A percentile compares a stretch with the other conserved stretches of the same genome.
These are phyloP conservation scores for Macadamia tetraphylla DNA, from an alignment of 164 flowering plant genomes.

Conservation along the genomic window DNA sequence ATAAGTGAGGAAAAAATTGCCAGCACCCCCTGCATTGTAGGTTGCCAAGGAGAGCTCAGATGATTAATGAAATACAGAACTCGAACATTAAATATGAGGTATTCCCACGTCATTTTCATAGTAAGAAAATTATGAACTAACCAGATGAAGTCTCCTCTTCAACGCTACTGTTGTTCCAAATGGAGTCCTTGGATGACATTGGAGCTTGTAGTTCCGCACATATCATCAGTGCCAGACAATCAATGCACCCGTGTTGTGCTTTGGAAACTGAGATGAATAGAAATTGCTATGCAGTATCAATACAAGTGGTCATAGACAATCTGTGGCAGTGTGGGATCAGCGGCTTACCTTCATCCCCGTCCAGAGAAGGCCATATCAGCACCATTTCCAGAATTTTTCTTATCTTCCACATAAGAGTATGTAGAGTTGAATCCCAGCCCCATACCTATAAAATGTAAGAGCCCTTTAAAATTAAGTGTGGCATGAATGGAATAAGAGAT, in stretches of 20 bases:
- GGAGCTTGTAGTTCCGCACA: conserved; percentile 63
- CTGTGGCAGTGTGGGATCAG: background rate
- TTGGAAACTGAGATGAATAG: conserved; percentile 51
- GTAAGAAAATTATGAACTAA: conserved; percentile 8
- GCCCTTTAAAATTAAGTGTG: background rate
- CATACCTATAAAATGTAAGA: conserved; percentile 32
- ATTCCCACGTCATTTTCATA: background rate
- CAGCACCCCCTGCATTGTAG: conserved; percentile 33
- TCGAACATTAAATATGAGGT: background rate
- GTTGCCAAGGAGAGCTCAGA: background rate
- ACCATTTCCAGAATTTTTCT: conserved; percentile 39
- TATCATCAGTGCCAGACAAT: conserved; percentile 77
- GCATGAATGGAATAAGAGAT: background rate
- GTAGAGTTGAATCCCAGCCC: conserved; percentile 38
- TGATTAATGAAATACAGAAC: conserved; percentile 3
- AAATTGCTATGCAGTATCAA: conserved; percentile 7
- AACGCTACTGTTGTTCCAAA: conserved; percentile 7
- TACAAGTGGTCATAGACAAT: background rate
- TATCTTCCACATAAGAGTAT: conserved; percentile 41
- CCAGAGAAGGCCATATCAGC: conserved; percentile 60
- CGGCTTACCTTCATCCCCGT: conserved; percentile 56
- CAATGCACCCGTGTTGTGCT: conserved; percentile 90
- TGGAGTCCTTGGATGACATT: conserved; percentile 16
- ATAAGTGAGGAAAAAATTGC: conserved; percentile 28
- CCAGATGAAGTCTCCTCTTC: conserved; percentile 16